Evolutionary conservation across 352 stramenopile genomes (phyloP).

Genomic region (Phytophthora pini): DNA sequence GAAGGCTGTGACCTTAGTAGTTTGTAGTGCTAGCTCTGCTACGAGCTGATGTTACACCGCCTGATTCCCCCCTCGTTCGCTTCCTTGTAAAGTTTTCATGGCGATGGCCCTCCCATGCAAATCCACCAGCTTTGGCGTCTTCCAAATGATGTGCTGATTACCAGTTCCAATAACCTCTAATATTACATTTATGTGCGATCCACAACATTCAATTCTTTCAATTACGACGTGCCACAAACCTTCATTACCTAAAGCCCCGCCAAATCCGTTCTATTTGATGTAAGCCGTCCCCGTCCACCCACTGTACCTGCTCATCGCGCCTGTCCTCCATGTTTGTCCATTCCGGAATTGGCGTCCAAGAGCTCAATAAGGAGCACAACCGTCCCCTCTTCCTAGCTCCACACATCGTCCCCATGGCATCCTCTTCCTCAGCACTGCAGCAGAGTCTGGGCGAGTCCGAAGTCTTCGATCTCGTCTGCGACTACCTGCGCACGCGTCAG

Average conservation of each 20-base stretch:
- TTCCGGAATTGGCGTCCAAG: conserved; percentile 40
- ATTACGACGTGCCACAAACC: too few species aligned
- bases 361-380: conserved; percentile 25
- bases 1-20: too few species aligned
- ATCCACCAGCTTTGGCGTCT: conserved; percentile 10
- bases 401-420: conserved; percentile 41
- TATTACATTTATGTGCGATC: not conserved
- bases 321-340: conserved; percentile 2
- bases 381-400: conserved; percentile 11
- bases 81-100: conserved; percentile 5
- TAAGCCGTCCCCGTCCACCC: conserved; percentile 27
- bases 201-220: not conserved
- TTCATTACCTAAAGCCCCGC: not conserved
- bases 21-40: too few species aligned
- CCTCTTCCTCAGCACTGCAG: conserved; percentile 69
- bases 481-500: conserved; percentile 87
- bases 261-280: not conserved
- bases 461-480: conserved; percentile 89
- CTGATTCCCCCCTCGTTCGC: not conserved
- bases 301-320: conserved; percentile 7
- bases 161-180: not conserved
- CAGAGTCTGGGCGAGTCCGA: conserved; percentile 84
- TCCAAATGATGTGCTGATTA: conserved; percentile 27
- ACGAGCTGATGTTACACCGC: too few species aligned
- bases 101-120: conserved; percentile 11